Evolutionary conservation across 305 asterid genomes (phyloP), one percentile per base, ranked within the genome.

Genomic region (Fraxinus paxiana): DNA sequence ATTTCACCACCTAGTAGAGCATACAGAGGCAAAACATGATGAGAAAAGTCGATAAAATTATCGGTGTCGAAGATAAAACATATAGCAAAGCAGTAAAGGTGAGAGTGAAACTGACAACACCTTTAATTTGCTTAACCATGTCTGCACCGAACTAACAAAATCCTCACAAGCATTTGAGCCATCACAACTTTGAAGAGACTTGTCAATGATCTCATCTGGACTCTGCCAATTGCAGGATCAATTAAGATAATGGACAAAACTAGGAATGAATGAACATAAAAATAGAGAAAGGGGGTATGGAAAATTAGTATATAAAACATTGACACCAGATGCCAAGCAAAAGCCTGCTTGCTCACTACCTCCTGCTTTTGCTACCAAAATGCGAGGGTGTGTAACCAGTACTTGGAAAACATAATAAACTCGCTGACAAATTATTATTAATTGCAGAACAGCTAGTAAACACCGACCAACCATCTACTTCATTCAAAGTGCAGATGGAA

Each of bases 51-150:
- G 1, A 9, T 63, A 63, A 63, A 63, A 22, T 63, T 63, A 63
- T 63, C n/a, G 13, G 71, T 24, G 33, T 63, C 34, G 24, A 18
- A 56, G 67, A 56, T 56, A 56, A 75, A 46, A 65, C 65, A 77
- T 76, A 84, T 17, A 73, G 65, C 74, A 37, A 72, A 76, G 20
- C 17, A 80, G 82, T 17, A 18, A 28, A 31, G 20, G 41, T 3
- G 18, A 24, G 15, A 41, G 84, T 63, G 61, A 85, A 81, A 17
- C 61, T 61, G 51, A 80, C 9, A 70, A 74, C 76, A 96, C 99
- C 98, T 96, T 93, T 82, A 96, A 82, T 85, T 96, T 94, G 83
- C 87, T 86, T 83, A 96, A 87, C 98, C 99, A 96, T 79, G 90
- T 63, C 80, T 92, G 96, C 80, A 85, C 98, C 83, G 83, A 86